These are phyloP conservation scores for Hirsutella thompsonii DNA, from an alignment of 2,329 filamentous ascomycete species.

Conservation along the genomic window DNA sequence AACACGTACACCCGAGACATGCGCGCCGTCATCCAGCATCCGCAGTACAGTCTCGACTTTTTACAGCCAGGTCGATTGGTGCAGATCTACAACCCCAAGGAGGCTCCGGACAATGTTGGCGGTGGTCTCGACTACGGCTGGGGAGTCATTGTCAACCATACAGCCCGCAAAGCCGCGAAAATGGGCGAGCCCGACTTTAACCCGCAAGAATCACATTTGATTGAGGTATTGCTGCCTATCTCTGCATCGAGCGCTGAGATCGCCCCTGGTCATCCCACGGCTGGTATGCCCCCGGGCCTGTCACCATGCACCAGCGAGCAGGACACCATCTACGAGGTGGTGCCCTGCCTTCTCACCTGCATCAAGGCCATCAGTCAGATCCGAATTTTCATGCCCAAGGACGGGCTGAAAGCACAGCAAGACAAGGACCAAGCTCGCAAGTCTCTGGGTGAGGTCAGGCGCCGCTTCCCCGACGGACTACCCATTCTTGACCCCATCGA, in stretches of 20 bases:
- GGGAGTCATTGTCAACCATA: conserved; percentile 75
- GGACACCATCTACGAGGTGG: conserved; percentile 22
- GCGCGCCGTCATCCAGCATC: conserved; percentile 82
- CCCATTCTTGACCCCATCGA: conserved; percentile 85
- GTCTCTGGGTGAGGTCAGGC: conserved; percentile 63
- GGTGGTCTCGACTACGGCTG: conserved; percentile 67
- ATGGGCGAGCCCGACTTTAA: conserved; percentile 53
- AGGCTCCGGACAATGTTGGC: conserved; percentile 25
- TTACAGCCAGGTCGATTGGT: conserved; percentile 81
- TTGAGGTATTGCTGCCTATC: conserved; percentile 66
- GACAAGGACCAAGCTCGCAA: conserved; percentile 56
- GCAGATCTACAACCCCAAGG: conserved; percentile 60
- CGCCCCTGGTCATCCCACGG: conserved; percentile 17
- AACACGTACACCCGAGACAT: conserved; percentile 79
- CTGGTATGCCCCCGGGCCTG: conserved; percentile 50
- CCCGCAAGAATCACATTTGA: conserved; percentile 65
- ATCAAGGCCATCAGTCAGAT: conserved; percentile 77
- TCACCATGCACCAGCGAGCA: conserved; percentile 16
- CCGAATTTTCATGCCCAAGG: conserved; percentile 69
- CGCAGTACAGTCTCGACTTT: conserved; percentile 73
- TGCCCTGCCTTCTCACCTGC: conserved; percentile 77
- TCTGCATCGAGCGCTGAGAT: conserved; percentile 37
- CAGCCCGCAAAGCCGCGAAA: conserved; percentile 51
- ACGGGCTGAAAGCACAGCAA: conserved; percentile 50
- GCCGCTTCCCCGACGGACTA: conserved; percentile 84